Evolutionary conservation across 2,329 filamentous ascomycete genomes (phyloP).

Genomic region (Penicillium sp.): DNA sequence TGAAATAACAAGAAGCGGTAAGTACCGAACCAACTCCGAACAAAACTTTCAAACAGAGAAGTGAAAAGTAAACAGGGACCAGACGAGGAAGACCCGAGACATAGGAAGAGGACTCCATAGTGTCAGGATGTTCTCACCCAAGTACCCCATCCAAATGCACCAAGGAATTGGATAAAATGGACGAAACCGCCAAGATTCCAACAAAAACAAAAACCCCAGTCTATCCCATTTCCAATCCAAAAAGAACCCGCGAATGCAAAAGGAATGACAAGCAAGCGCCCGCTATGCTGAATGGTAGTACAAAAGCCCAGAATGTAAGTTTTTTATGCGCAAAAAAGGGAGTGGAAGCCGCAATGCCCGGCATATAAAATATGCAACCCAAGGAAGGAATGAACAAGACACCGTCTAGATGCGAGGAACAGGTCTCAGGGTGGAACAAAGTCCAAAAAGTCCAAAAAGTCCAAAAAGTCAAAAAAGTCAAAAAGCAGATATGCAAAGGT

Average conservation of each 20-base stretch:
- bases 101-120: neutral
- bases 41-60: slow-evolving; percentile 5
- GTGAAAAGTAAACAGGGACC: neutral
- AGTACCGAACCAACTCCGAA: slow-evolving; percentile 14
- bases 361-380: slow-evolving; percentile 28
- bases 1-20: slow-evolving; percentile 14
- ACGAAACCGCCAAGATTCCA: slow-evolving; percentile 9
- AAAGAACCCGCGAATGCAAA: slow-evolving; percentile 35
- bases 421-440: slow-evolving; percentile 15
- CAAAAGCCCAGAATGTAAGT: slow-evolving; percentile 30
- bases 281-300: slow-evolving; percentile 39
- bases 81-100: neutral
- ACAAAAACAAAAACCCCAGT: slow-evolving; percentile 19
- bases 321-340: slow-evolving; percentile 23
- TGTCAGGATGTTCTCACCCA: neutral
- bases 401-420: slow-evolving; percentile 35
- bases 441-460: neutral
- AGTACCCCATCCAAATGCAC: slow-evolving; percentile 8
- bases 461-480: neutral
- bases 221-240: slow-evolving; percentile 25
- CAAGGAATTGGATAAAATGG: slow-evolving; percentile 5
- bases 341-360: slow-evolving; percentile 36
- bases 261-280: slow-evolving; percentile 41
- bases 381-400: slow-evolving; percentile 35
- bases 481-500: slow-evolving; percentile 18